These are phyloP conservation scores for Chimonanthus praecox DNA, from an alignment of 164 flowering plant species.

Conservation along the genomic window DNA sequence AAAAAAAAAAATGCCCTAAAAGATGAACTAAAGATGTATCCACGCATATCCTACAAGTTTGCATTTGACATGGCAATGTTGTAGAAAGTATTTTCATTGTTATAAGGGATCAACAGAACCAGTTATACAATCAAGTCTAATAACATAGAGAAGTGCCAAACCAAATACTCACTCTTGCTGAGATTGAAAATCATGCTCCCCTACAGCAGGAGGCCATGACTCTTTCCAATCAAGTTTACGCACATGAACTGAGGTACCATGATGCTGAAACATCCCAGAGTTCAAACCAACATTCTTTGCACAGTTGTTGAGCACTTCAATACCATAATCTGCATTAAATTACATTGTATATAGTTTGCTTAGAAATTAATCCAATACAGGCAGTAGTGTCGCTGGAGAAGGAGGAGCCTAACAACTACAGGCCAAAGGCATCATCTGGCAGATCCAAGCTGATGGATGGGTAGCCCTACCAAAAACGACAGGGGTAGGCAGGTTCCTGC, in stretches of 20 bases:
- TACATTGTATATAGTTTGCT: slow-evolving; percentile 4
- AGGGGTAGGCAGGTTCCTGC: no score
- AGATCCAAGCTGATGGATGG: not conserved
- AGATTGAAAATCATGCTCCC: slow-evolving; percentile 13
- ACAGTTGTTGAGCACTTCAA: slow-evolving; percentile 71
- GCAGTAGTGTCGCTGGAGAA: not conserved
- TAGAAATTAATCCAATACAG: not conserved
- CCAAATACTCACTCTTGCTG: slow-evolving; percentile 29
- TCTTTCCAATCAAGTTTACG: slow-evolving; percentile 82
- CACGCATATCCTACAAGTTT: not conserved
- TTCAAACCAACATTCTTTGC: slow-evolving; percentile 56
- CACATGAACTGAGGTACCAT: slow-evolving; percentile 45
- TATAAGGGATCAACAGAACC: not conserved
- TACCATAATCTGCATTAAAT: slow-evolving; percentile 49
- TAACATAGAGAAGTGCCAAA: not conserved
- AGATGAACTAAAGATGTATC: not conserved
- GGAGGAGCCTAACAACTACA: no score
- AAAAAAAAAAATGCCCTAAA: not conserved
- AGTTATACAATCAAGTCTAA: not conserved
- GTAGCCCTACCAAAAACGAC: not conserved
- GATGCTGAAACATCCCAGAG: slow-evolving; percentile 29
- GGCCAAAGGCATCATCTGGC: no score
- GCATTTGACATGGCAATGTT: not conserved
- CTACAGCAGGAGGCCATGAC: slow-evolving; percentile 61
- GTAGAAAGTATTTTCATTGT: not conserved